Percentiles rank a stretch among this genome's conserved stretches.
These are phyloP conservation scores for Nissolia schottii DNA, from an alignment of 306 rosid species.

Conservation along the genomic window DNA sequence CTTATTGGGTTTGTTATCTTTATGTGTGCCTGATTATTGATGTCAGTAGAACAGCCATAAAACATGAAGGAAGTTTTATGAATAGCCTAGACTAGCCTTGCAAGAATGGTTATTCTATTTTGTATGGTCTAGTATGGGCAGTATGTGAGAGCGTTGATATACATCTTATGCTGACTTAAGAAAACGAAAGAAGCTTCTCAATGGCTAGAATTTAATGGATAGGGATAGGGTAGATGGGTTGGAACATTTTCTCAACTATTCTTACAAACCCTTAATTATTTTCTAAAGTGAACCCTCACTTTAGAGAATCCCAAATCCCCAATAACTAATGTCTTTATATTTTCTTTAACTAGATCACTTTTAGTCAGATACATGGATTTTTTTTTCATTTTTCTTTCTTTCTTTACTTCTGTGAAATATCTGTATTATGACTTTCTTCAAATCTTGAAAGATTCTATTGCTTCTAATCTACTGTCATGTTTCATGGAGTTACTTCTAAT, in stretches of 20 bases:
- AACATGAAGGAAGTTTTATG: constrained; percentile 10
- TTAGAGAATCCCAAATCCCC: no score
- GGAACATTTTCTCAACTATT: no score
- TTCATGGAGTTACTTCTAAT: background rate
- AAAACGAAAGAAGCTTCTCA: no score
- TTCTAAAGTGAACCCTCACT: no score
- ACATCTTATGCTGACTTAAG: background rate
- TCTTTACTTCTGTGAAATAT: background rate
- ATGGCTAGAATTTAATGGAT: no score
- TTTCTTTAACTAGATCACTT: background rate
- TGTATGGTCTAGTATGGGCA: background rate
- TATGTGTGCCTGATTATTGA: background rate
- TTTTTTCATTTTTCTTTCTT: no score
- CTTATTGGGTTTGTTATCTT: background rate
- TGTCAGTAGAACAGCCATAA: constrained; percentile 6
- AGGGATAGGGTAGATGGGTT: no score
- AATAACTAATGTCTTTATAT: no score
- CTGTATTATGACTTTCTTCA: background rate
- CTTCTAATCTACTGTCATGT: background rate
- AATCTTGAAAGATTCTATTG: background rate
- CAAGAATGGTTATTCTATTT: background rate
- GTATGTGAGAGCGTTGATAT: background rate
- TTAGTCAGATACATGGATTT: background rate
- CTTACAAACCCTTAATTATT: no score
- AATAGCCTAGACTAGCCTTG: background rate